These are phyloP conservation scores for sorghum (Sorghum bicolor) DNA, from an alignment of 176 grass and related monocot genomes.

Conservation along the genomic window Sorghum_bicolor_NCBIv3 NC_012871.2:61110501-61111000, in stretches of 20 bases:
- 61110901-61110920: neutral
- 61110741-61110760: neutral
- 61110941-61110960: neutral
- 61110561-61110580: slow-evolving; percentile 52
- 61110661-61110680: slow-evolving; percentile 30
- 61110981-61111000: neutral
- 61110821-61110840: neutral
- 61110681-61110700: slow-evolving; percentile 41
- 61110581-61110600: slow-evolving; percentile 47
- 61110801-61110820: neutral
- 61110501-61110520: neutral
- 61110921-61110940: neutral
- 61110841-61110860: neutral
- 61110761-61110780: neutral
- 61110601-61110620: slow-evolving; percentile 36
- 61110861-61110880: neutral
- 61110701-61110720: slow-evolving; percentile 43
- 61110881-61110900: neutral
- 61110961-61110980: neutral
- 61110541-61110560: slow-evolving; percentile 57
- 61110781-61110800: neutral
- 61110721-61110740: neutral
- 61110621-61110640: slow-evolving; percentile 36
- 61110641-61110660: neutral
- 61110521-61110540: slow-evolving; percentile 27